Percentiles rank a stretch among this genome's conserved stretches.
phyloP scores from a whole-genome alignment of 345 rosid species.

The Jatropha curcas region DNA sequence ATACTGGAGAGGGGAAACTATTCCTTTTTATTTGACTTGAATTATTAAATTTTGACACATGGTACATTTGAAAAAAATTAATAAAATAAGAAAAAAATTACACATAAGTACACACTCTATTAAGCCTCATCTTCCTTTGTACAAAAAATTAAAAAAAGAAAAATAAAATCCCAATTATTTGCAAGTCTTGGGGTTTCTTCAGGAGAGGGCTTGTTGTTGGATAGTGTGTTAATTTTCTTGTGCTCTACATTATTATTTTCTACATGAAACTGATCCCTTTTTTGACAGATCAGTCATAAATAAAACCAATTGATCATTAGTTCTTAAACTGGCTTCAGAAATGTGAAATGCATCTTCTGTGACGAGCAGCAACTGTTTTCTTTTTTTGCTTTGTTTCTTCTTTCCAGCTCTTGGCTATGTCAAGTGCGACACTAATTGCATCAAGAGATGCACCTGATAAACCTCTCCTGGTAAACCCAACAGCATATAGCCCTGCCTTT shows the following conservation, averaged over 20 bases:
- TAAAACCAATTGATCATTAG: slow-evolving; percentile 3
- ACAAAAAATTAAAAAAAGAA: slow-evolving; percentile 6
- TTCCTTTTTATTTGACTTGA: slow-evolving; percentile 24
- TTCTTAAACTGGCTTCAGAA: neutral
- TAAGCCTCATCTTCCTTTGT: slow-evolving; percentile 62
- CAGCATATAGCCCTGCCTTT: slow-evolving; percentile 74
- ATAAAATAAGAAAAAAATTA: neutral
- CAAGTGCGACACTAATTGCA: slow-evolving; percentile 21
- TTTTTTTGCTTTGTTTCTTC: slow-evolving; percentile 32
- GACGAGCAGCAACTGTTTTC: slow-evolving; percentile 19
- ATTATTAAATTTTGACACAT: neutral
- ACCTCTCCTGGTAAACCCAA: slow-evolving; percentile 92
- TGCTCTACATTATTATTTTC: slow-evolving; percentile 19
- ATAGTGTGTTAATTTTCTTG: slow-evolving; percentile 13
- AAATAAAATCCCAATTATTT: slow-evolving; percentile 14
- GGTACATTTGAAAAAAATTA: neutral
- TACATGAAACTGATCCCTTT: slow-evolving; percentile 14
- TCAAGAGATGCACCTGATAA: slow-evolving; percentile 68
- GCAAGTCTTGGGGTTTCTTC: slow-evolving; percentile 19
- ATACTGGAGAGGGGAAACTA: neutral
- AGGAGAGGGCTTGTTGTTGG: slow-evolving; percentile 57
- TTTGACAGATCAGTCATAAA: slow-evolving; percentile 12
- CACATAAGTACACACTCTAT: neutral
- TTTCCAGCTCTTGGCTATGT: slow-evolving; percentile 30
- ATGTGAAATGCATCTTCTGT: slow-evolving; percentile 34